Evolutionary conservation across 345 rosid genomes (phyloP).

Genomic region (Moringa oleifera): DNA sequence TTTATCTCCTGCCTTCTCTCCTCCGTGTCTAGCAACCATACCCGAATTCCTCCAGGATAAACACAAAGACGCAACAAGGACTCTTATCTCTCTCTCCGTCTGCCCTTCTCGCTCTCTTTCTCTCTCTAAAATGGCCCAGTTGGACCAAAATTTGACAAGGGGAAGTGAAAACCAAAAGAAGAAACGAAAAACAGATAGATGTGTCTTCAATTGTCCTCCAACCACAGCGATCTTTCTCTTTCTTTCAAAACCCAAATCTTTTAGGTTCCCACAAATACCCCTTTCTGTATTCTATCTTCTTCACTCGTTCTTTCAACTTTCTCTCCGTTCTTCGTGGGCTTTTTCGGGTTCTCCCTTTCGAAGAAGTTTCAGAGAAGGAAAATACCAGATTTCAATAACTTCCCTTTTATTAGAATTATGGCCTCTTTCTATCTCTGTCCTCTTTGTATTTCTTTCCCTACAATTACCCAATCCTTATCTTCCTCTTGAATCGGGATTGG

Average conservation of each 20-base stretch:
- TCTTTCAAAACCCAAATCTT: not conserved
- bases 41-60: too few species aligned
- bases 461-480: not conserved
- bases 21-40: not conserved
- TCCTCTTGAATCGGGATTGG: conserved; percentile 6
- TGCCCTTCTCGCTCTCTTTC: not conserved
- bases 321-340: conserved; percentile 24
- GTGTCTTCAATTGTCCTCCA: conserved; percentile 29
- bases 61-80: too few species aligned
- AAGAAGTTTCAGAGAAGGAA: conserved; percentile 13
- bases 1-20: conserved; percentile 18
- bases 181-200: conserved; percentile 13
- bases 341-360: conserved; percentile 20
- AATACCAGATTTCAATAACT: not conserved
- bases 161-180: conserved; percentile 3
- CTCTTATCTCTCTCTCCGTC: too few species aligned
- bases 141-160: conserved; percentile 15
- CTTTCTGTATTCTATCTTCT: conserved; percentile 19
- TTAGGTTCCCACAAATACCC: conserved; percentile 32
- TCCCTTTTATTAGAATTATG: not conserved
- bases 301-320: conserved; percentile 6
- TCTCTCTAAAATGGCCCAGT: conserved; percentile 22
- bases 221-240: conserved; percentile 18
- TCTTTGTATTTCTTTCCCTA: not conserved
- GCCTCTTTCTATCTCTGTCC: conserved; percentile 5